Base-by-base conservation (phyloP, 176 grass and related monocot species). In the Ananas comosus region DNA sequence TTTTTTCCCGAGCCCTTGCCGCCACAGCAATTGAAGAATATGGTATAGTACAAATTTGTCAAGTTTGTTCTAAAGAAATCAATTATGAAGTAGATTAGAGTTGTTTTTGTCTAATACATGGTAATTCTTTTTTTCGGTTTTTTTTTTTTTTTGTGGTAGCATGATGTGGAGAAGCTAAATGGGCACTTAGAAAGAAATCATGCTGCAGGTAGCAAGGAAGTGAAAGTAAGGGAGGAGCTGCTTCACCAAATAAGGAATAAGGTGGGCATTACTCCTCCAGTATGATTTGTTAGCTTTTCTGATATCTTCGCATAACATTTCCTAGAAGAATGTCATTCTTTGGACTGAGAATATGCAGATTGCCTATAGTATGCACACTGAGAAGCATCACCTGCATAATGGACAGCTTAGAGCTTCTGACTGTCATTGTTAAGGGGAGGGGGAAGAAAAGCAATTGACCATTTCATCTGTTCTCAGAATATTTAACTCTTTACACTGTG, bases 191-290 rank as follows among this genome's bases (percentile, higher is more conserved):
- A 83, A 69, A 27, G 24, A 53, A 86, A 64, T 75, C 65, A 72
- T 57, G 18, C 64, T 82, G 57, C 73, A 74, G 47, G 22, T 75
- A 51, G 61, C 21, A 69, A 74, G 28, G 82, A 86, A 74, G 65
- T 84, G 63, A 80, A 80, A 72, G 59, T 79, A 78, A 90, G 71
- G 48, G 67, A 68, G 63, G 77, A 76, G 51, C 69, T 99, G 72
- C 82, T 93, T 66, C 80, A 91, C 69, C 85, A 92, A 71, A 90
- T 93, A 75, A 99, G 80, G 65, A 88, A 93, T 67, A 93, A 99
- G 87, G 95, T 93, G 66, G 75, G 76, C 58, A 76, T 71, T 50
- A 72, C 18, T 56, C 56, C 23, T 51, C 21, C 18, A 53, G 28
- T 4, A 16, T 65, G 69, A 70, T 25, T 64, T 53, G 47, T 70